Evolutionary conservation across 495 filamentous ascomycete species (phyloP).

Genomic region (Baudoinia panamericana): DNA sequence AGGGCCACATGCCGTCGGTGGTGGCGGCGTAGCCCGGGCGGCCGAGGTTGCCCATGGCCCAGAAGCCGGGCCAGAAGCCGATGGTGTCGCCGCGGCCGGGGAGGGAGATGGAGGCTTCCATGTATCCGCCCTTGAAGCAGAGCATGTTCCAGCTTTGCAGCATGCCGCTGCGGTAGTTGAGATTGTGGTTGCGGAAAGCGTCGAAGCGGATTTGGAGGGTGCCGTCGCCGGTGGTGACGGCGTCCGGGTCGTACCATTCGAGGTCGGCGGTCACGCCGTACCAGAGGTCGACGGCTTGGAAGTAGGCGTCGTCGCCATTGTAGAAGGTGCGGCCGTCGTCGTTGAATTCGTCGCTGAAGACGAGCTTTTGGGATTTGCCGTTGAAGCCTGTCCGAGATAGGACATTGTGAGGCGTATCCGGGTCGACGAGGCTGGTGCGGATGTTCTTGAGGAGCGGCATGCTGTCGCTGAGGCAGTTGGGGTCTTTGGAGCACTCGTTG

Average conservation of each 20-base stretch:
- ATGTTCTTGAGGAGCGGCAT: slow-evolving; percentile 26
- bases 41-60: slow-evolving; percentile 27
- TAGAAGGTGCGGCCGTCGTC: slow-evolving; percentile 24
- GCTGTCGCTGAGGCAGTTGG: slow-evolving; percentile 43
- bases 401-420: slow-evolving; percentile 23
- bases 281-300: slow-evolving; percentile 24
- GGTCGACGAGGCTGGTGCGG: slow-evolving; percentile 23
- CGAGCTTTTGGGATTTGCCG: slow-evolving; percentile 23
- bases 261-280: slow-evolving; percentile 27
- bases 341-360: slow-evolving; percentile 30
- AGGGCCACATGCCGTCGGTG: slow-evolving; percentile 26
- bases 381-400: slow-evolving; percentile 15
- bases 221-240: slow-evolving; percentile 23
- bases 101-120: slow-evolving; percentile 26
- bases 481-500: slow-evolving; percentile 31
- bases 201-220: slow-evolving; percentile 24
- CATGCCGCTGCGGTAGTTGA: slow-evolving; percentile 27
- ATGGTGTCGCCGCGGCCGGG: slow-evolving; percentile 22
- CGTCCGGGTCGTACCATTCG: slow-evolving; percentile 30
- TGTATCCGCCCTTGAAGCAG: slow-evolving; percentile 26
- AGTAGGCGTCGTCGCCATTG: slow-evolving; percentile 25
- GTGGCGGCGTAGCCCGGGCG: slow-evolving; percentile 21
- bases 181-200: slow-evolving; percentile 22
- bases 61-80: slow-evolving; percentile 28
- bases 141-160: slow-evolving; percentile 28